Conservation (phyloP, 306 rosid genomes). For the Pyrus bretschneideri region DNA sequence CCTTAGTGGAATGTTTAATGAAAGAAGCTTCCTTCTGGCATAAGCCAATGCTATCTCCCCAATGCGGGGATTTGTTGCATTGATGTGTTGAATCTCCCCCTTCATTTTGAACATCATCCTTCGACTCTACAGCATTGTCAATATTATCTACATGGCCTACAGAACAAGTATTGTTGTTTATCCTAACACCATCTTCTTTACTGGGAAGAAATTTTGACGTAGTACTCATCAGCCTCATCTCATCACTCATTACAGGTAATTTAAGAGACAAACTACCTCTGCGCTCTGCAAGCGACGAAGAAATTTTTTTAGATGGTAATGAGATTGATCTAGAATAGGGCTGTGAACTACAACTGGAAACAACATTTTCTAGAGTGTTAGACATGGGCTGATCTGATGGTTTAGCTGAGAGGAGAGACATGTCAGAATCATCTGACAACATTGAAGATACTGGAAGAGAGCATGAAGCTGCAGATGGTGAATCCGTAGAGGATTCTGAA, state of each 20-base stretch:
- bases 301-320: slow-evolving; percentile 45
- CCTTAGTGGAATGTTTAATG: slow-evolving; percentile 26
- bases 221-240: slow-evolving; percentile 28
- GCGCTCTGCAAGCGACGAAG: slow-evolving; percentile 84
- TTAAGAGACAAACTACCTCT: slow-evolving; percentile 76
- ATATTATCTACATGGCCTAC: slow-evolving; percentile 24
- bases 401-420: slow-evolving; percentile 42
- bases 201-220: slow-evolving; percentile 27
- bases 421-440: slow-evolving; percentile 46
- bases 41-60: slow-evolving; percentile 16
- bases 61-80: slow-evolving; percentile 17
- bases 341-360: slow-evolving; percentile 30
- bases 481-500: slow-evolving; percentile 65
- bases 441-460: slow-evolving; percentile 40
- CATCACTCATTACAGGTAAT: slow-evolving; percentile 55
- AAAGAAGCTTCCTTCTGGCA: slow-evolving; percentile 22
- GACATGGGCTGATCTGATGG: slow-evolving; percentile 34
- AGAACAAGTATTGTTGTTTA: slow-evolving; percentile 23
- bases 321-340: slow-evolving; percentile 39
- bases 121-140: slow-evolving; percentile 24
- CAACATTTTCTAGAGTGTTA: slow-evolving; percentile 34
- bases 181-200: slow-evolving; percentile 27
- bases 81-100: slow-evolving; percentile 30
- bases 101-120: slow-evolving; percentile 27
- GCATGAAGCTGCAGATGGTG: slow-evolving; percentile 47